phyloP scores from a whole-genome alignment of 768 basidiomycete genomes.

The Hemileccinum rubropunctum region DNA sequence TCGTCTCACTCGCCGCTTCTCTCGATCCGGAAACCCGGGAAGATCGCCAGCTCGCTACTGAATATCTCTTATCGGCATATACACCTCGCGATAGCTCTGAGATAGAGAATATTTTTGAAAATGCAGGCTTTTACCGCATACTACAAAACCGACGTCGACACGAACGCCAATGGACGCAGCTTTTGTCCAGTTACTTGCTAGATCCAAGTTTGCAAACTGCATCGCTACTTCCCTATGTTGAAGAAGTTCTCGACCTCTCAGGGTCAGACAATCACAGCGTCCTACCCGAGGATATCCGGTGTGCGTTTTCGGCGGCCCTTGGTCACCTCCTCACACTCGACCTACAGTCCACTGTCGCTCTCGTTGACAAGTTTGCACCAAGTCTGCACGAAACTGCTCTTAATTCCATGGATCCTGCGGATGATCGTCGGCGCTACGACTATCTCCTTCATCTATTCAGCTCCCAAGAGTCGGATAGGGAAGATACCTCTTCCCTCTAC shows the following conservation, averaged over 20 bases:
- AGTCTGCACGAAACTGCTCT: slow-evolving; percentile 65
- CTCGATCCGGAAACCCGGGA: slow-evolving; percentile 76
- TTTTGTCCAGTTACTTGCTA: slow-evolving; percentile 71
- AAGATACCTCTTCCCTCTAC: slow-evolving; percentile 24
- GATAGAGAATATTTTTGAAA: slow-evolving; percentile 66
- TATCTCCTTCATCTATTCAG: slow-evolving; percentile 79
- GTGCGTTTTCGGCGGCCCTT: slow-evolving; percentile 55
- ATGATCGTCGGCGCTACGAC: slow-evolving; percentile 56
- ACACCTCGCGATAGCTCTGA: slow-evolving; percentile 76
- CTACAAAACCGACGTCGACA: slow-evolving; percentile 77
- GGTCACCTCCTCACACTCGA: slow-evolving; percentile 61
- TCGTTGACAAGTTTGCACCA: slow-evolving; percentile 71
- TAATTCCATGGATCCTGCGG: slow-evolving; percentile 41
- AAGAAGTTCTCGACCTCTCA: slow-evolving; percentile 56
- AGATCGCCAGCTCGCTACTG: slow-evolving; percentile 92
- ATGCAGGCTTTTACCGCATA: slow-evolving; percentile 89
- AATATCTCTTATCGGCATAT: slow-evolving; percentile 90
- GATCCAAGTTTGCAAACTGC: slow-evolving; percentile 61
- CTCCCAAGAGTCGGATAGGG: slow-evolving; percentile 41
- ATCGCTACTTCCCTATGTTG: slow-evolving; percentile 65
- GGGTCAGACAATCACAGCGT: slow-evolving; percentile 44
- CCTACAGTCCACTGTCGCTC: slow-evolving; percentile 62
- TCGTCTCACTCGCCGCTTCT: slow-evolving; percentile 76
- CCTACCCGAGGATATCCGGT: slow-evolving; percentile 55
- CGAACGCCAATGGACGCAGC: slow-evolving; percentile 70